Evolutionary conservation across 768 basidiomycete genomes (phyloP).

Genomic region (Termitomyces sp.): DNA sequence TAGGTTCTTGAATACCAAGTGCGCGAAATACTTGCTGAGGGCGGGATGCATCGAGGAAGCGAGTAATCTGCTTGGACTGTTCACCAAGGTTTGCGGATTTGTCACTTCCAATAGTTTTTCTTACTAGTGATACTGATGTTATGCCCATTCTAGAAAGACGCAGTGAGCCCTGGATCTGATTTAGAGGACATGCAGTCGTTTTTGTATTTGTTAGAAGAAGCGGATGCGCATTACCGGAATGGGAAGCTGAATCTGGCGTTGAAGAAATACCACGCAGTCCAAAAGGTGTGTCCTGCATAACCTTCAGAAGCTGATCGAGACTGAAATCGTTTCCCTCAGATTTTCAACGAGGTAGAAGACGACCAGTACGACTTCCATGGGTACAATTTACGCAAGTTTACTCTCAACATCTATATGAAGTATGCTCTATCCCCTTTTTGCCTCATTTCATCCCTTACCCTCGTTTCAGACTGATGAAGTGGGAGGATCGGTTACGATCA

Average conservation of each 20-base stretch:
- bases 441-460: neutral
- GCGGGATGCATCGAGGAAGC: slow-evolving; percentile 82
- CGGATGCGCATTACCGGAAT: slow-evolving; percentile 58
- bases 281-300: slow-evolving; percentile 49
- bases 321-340: slow-evolving; percentile 32
- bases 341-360: slow-evolving; percentile 86
- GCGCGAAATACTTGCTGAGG: slow-evolving; percentile 85
- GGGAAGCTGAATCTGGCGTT: slow-evolving; percentile 75
- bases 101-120: too few relatives aligned
- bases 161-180: slow-evolving; percentile 68
- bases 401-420: slow-evolving; percentile 82
- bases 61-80: slow-evolving; percentile 69
- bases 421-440: slow-evolving; percentile 33
- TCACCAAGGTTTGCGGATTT: slow-evolving; percentile 72
- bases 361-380: slow-evolving; percentile 99
- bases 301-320: neutral
- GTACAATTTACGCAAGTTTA: slow-evolving; percentile 88
- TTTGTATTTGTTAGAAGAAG: slow-evolving; percentile 83
- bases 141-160: slow-evolving; percentile 69
- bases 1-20: slow-evolving; percentile 91
- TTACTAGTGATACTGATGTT: neutral
- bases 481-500: slow-evolving; percentile 78
- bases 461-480: slow-evolving; percentile 60
- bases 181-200: slow-evolving; percentile 95
- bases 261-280: slow-evolving; percentile 77